phyloP scores from a whole-genome alignment of 129 eudicot species.

The Flaveria linearis region DNA sequence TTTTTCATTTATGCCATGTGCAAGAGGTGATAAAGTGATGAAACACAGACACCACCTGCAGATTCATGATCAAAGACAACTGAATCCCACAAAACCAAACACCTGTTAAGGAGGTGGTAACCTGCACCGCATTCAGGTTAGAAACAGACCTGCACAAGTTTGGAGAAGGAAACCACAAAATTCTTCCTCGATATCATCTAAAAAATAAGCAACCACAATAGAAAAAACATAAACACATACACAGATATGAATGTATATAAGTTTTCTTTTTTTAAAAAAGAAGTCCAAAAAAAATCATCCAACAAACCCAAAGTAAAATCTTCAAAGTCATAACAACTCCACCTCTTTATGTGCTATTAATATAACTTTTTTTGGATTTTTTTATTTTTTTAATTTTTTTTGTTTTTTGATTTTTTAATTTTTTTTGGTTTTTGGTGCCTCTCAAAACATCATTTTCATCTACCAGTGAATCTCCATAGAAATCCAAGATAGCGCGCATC shows the following conservation, averaged over 20 bases:
- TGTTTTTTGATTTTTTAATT: background rate
- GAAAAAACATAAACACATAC: background rate
- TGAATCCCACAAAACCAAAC: background rate
- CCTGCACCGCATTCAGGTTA: background rate
- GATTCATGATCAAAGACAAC: background rate
- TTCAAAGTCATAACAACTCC: constrained; percentile 12
- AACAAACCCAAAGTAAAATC: constrained; percentile 22
- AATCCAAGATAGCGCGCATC: constrained; percentile 43
- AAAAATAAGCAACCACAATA: constrained; percentile 13
- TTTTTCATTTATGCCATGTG: background rate
- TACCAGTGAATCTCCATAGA: constrained; percentile 32
- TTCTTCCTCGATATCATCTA: background rate
- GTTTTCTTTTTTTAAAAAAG: background rate
- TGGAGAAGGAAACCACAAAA: constrained; percentile 1
- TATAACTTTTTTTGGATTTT: background rate
- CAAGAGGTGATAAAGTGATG: background rate
- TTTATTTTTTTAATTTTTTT: background rate
- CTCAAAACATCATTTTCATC: constrained; percentile 45
- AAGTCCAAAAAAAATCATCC: constrained; percentile 27
- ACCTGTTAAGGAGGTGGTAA: constrained; percentile 1
- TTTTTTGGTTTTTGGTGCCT: constrained; percentile 22
- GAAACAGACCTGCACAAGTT: constrained; percentile 12
- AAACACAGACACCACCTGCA: background rate
- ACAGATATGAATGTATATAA: background rate
- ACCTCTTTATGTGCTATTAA: background rate